Evolutionary conservation across 495 filamentous ascomycete species (phyloP).

Genomic region (Durotheca rogersii): DNA sequence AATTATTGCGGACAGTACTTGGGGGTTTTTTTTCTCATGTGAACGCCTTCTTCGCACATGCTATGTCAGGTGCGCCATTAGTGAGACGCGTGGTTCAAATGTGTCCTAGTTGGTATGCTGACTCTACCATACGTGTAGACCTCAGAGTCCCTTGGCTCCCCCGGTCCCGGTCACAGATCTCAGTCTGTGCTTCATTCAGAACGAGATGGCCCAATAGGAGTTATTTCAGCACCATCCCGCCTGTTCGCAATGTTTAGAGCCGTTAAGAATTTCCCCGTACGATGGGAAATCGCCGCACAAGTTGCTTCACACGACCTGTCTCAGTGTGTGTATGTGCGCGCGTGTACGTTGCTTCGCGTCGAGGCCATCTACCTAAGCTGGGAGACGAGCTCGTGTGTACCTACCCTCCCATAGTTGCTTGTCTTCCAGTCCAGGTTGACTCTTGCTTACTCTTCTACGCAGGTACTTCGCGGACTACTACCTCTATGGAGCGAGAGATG

Average conservation of each 20-base stretch:
- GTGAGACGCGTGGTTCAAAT: neutral
- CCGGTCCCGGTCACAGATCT: constrained; percentile 22
- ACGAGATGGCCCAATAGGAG: constrained; percentile 19
- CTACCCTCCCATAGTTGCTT: no score
- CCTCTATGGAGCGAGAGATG: no score
- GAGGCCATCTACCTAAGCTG: no score
- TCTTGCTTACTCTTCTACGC: no score
- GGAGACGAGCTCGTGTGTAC: no score
- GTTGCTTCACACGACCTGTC: constrained; percentile 26
- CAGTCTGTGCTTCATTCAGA: constrained; percentile 21
- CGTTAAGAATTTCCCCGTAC: no score
- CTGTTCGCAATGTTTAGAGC: no score
- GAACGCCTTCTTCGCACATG: neutral
- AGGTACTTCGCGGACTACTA: no score
- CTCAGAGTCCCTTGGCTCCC: constrained; percentile 6
- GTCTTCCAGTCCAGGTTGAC: no score
- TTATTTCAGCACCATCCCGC: constrained; percentile 9
- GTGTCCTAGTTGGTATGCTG: constrained; percentile 3
- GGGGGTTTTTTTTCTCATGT: no score
- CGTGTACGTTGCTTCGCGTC: constrained; percentile 4
- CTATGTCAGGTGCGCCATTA: no score
- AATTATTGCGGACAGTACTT: neutral
- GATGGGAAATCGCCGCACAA: constrained; percentile 23
- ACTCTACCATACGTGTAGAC: constrained; percentile 8
- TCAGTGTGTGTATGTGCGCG: constrained; percentile 24